Base-by-base conservation (phyloP, 139 green algal species). In the Haematococcus sp. region DNA sequence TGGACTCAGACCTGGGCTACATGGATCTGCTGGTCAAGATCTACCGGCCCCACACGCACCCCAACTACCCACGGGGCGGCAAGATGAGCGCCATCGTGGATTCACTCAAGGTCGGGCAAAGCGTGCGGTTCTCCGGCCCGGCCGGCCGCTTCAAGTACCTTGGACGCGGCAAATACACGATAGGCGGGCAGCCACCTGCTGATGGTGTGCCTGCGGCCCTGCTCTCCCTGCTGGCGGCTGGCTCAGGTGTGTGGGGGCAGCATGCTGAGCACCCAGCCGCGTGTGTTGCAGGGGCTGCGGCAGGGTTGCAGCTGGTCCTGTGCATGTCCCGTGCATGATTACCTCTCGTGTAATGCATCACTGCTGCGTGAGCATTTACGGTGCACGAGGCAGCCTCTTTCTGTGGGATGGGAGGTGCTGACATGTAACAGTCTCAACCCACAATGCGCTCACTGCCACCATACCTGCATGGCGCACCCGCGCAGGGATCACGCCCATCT, bases 11-110 rank as follows among this genome's bases (percentile, higher is more conserved):
- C 31, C 46, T 90, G 2, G 95, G 95, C 3, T 88, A 95, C 80
- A 93, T 98, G 64, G 95, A 98, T 73, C 86, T 98, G 58, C 88
- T 98, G 7, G 82, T 98, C 68, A 98, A 79, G 74, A 70, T 83
- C 11, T 95, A 95, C 84, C 79, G 54, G 22, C 76, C 86, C 40
- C 88, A 90, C 77, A 84, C 93, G 74, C 88, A 98, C 83, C 91
- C 93, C 5, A 78, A 84, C 19, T 98, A 97, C 83, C 94, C 95
- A 0, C 80, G 91, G 4, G 94, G 94, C 31, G 91, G 94, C 74
- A 90, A 94, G 81, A 82, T 94, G 81, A 80, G 67, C 5, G 78
- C 90, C 74, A 46, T 84, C 73, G 71, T 91, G 19, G 86, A 89
- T 25, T 71, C 4, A 2, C 70, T 99, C 59, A 75, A 77, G 0